Conservation (phyloP, 192 early-diverging fungal species). For the Umbelopsis sp. region DNA sequence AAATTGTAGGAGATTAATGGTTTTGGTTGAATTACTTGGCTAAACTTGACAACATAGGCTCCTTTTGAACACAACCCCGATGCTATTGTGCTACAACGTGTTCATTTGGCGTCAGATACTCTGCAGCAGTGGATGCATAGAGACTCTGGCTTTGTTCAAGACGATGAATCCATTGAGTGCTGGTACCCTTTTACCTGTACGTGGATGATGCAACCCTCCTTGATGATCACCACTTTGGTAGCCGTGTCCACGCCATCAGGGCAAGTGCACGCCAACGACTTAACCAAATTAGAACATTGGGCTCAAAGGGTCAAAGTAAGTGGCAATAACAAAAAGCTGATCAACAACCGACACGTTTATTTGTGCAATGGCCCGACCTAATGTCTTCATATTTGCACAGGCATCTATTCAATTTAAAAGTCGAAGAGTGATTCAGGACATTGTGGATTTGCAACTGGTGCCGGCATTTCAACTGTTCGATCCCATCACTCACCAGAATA, state of each 20-base stretch:
- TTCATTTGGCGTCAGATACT: conserved; percentile 15
- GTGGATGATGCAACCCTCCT: background rate
- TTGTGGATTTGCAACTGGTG: background rate
- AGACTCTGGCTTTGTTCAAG: background rate
- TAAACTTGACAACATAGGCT: background rate
- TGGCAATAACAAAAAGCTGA: background rate
- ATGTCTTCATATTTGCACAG: background rate
- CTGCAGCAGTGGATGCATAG: conserved; percentile 12
- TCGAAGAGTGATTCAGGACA: background rate
- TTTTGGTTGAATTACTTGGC: background rate
- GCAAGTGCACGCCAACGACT: background rate
- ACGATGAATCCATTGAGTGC: background rate
- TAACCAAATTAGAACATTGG: conserved; percentile 12
- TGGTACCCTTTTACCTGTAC: background rate
- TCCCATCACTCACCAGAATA: background rate
- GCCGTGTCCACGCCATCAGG: conserved; percentile 4
- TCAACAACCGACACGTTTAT: background rate
- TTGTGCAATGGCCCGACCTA: background rate
- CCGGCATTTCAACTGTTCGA: background rate
- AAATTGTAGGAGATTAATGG: background rate
- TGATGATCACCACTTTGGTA: background rate
- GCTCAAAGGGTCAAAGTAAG: conserved; percentile 1
- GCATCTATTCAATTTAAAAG: conserved; percentile 1
- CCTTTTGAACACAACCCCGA: conserved; percentile 16
- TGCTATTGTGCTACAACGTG: conserved; percentile 22